Evolutionary conservation across 805 yeast genomes (phyloP), one percentile per base, ranked within the genome.

Genomic region (Torulaspora gathmanii): DNA sequence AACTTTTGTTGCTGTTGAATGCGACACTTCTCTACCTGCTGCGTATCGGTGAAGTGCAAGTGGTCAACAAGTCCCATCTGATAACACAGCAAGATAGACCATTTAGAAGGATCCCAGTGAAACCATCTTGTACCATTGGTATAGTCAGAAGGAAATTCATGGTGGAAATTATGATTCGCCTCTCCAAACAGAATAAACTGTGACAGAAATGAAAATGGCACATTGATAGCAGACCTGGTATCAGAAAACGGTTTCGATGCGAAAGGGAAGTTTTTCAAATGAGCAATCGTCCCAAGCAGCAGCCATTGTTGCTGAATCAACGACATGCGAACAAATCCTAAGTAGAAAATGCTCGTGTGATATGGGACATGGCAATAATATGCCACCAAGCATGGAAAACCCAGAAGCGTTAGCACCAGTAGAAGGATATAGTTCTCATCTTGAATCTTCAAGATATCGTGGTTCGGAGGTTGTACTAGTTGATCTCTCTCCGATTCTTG

Each of bases 91-190:
- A 74, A 74, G 43, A 90, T 73, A 40, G 79, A 70, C 82, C 87
- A 80, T 70, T 86, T 89, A 33, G 95, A 83, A 9, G 97, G 96
- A 65, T 90, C 98, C 65, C 79, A 83, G 37, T 83, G 82, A 65
- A 80, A 81, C 77, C 82, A 74, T 50, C 79, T 77, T 45, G 78
- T 69, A 5, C 89, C 86, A 53, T 81, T 81, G 50, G 96, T 74
- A 68, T 83, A 89, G 67, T 90, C 97, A 52, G 84, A 81, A 5
- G 96, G 95, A 66, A 90, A 90, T 68, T 88, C 96, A 69, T 91
- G 96, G 69, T 90, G 98, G 70, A 85, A 91, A 68, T 89, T 90
- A 65, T 88, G 95, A 67, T 80, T 80, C 4, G 95, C 91, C 68
- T 90, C 96, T 10, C 98, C 98, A 60, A 84, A 80, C 0, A 96